Base-by-base conservation (phyloP, 345 rosid species). In the Salix purpurea region DNA sequence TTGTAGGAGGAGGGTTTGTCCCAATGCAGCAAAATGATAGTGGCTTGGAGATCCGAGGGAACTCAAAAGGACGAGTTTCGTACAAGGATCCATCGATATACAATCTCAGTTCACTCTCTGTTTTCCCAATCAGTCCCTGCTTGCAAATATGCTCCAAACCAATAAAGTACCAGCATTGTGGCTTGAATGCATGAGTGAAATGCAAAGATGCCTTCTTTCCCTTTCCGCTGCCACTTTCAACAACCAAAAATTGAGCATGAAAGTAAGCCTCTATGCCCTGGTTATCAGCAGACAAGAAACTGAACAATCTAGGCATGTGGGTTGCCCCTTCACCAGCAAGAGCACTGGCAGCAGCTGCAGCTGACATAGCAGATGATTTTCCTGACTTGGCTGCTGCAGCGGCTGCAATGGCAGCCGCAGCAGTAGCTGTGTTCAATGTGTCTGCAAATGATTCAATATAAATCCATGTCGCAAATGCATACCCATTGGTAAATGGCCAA, bases 271-370 rank as follows among this genome's bases (percentile, higher is more conserved):
- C 99, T 74, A 93, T 75, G 42, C 99, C 99, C 82, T 94, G 99
- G 85, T 87, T 94, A 88, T 96, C 99, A 78, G 95, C 94, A 60
- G 99, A 89, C 74, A 96, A 87, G 86, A 96, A 96, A 87, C 99
- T 94, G 83, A 96, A 96, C 78, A 96, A 79, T 74, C 99, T 91
- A 72, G 99, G 99, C 99, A 96, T 96, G 80, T 96, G 98, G 39
- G 93, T 92, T 24, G 97, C 92, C 76, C 99, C 98, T 89, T 96
- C 99, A 65, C 99, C 99, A 80, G 98, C 99, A 65, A 96, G 96
- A 28, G 98, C 97, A 91, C 97, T 93, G 48, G 99, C 99, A 80
- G 99, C 99, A 65, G 98, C 98, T 80, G 99, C 98, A 83, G 98
- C 98, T 50, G 98, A 96, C 98, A 96, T 92, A 39, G 99, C 97